Conservation (phyloP, 2,329 filamentous ascomycete genomes). For the Alternaria atra region DNA sequence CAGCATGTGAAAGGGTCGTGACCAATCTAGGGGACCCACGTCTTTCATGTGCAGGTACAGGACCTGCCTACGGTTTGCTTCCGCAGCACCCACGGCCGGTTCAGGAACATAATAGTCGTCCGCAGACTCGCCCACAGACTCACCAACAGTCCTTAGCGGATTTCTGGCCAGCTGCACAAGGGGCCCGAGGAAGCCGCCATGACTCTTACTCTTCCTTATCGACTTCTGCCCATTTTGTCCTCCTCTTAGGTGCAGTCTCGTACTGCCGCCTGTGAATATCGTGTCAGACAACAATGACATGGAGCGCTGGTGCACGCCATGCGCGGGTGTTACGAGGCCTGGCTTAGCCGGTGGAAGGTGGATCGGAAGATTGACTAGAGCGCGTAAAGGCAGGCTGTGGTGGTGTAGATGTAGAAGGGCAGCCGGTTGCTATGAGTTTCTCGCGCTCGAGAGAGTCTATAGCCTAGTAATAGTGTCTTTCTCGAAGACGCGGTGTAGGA, state of each 20-base stretch:
- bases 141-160: conserved; percentile 39
- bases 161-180: conserved; percentile 49
- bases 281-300: conserved; percentile 52
- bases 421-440: conserved; percentile 5
- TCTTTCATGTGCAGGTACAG: conserved; percentile 71
- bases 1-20: conserved; percentile 38
- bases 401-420: conserved; percentile 5
- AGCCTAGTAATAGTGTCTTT: conserved; percentile 20
- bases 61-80: conserved; percentile 62
- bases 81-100: conserved; percentile 11
- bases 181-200: conserved; percentile 46
- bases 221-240: conserved; percentile 18
- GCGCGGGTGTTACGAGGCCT: conserved; percentile 31
- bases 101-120: conserved; percentile 28
- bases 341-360: conserved; percentile 24
- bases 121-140: conserved; percentile 20
- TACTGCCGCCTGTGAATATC: conserved; percentile 42
- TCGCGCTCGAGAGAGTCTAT: not conserved
- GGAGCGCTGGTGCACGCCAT: conserved; percentile 43
- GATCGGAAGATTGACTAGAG: conserved; percentile 6
- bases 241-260: conserved; percentile 37
- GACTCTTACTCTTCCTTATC: conserved; percentile 39
- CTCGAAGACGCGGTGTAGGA: conserved; percentile 26
- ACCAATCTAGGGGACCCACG: conserved; percentile 57
- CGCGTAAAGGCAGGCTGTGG: not conserved